These are phyloP conservation scores for Thalia dealbata DNA, from an alignment of 176 grass and related monocot genomes.

Conservation along the genomic window DNA sequence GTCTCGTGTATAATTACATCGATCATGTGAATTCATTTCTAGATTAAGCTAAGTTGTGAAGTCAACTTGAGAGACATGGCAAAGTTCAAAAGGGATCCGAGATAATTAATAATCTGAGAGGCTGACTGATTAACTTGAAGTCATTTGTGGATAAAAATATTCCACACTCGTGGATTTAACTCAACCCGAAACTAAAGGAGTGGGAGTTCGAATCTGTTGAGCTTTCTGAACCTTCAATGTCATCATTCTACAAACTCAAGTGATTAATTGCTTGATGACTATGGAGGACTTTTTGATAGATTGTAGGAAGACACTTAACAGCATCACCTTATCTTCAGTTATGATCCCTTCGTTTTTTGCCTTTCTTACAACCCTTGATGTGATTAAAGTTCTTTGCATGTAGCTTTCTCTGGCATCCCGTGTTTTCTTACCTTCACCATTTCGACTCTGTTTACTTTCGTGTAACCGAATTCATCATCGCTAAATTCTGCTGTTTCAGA, in stretches of 20 bases:
- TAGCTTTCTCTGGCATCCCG: neutral
- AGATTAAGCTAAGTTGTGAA: neutral
- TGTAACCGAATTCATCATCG: neutral
- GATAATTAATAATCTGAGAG: neutral
- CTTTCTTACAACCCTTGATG: too few relatives aligned
- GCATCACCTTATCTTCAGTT: too few relatives aligned
- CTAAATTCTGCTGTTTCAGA: conserved; percentile 35
- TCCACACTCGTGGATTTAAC: neutral
- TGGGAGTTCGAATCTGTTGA: neutral
- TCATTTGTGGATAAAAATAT: neutral
- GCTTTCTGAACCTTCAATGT: neutral
- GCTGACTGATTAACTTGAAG: neutral
- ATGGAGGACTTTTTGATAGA: too few relatives aligned
- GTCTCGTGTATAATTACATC: neutral
- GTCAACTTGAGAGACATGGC: neutral
- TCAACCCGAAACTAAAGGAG: neutral
- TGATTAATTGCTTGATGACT: too few relatives aligned
- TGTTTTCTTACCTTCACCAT: neutral
- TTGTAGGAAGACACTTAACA: neutral
- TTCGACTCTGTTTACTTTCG: neutral
- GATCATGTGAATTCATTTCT: neutral
- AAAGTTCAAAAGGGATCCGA: neutral
- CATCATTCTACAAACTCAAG: neutral
- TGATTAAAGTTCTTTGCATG: too few relatives aligned
- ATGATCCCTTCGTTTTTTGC: too few relatives aligned